Evolutionary conservation across 2,329 filamentous ascomycete genomes (phyloP), one percentile per base, ranked within the genome.

Genomic region (Claviceps sp.): DNA sequence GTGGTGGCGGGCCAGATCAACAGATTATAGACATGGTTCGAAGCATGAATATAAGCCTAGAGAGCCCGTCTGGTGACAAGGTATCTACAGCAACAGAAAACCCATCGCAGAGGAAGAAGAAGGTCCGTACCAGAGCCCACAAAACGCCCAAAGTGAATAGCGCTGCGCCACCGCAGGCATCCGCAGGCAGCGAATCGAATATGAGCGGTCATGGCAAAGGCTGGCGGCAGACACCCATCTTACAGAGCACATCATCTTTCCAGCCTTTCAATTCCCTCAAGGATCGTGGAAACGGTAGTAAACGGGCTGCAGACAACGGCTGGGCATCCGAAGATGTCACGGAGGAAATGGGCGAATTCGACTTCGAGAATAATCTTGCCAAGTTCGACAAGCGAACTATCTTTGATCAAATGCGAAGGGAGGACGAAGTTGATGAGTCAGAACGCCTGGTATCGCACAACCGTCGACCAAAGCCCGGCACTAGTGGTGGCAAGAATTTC

Each of bases 291-390:
- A 68, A 72, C 59, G 73, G 71, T 54, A 70, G 65, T 52, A 72
- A 67, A 58, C 67, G 64, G 46, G 64, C 64, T 34, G 67, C 67
- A 8, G 78, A 88, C 44, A 94, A 89, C 64, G 91, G 89, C 3
- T 97, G 91, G 90, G 89, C 88, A 4, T 96, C 91, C 0, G 93
- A 96, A 63, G 91, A 97, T 3, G 90, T 91, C 22, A 96, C 89
- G 0, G 93, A 97, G 68, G 91, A 94, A 63, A 79, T 93, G 74
- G 88, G 87, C 11, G 93, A 97, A 55, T 97, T 97, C 60, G 91
- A 97, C 66, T 97, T 97, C 61, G 84, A 87, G 60, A 83, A 82
- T 51, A 89, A 89, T 58, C 75, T 97, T 36, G 90, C 88, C 47
- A 95, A 95, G 63, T 97, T 97, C 61, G 90, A 97, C 72, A 97